phyloP scores from a whole-genome alignment of 2,329 filamentous ascomycete genomes.

The Alternaria longipes region DNA sequence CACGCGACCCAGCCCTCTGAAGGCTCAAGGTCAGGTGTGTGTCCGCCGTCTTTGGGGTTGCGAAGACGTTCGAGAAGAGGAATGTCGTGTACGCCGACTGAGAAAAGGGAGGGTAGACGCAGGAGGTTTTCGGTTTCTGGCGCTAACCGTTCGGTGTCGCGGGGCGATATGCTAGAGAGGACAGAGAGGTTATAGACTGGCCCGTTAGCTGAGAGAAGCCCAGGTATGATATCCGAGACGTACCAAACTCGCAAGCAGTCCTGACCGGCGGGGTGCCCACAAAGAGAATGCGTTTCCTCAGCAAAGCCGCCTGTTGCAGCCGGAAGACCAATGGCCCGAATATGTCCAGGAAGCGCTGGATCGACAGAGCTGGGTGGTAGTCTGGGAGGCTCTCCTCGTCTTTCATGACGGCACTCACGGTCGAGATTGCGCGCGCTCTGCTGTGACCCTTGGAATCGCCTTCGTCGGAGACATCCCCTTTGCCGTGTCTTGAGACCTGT shows the following conservation, averaged over 20 bases:
- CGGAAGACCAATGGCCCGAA: constrained; percentile 95
- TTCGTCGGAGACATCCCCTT: not conserved
- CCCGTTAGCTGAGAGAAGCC: constrained; percentile 9
- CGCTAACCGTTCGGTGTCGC: constrained; percentile 75
- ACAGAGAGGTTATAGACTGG: constrained; percentile 94
- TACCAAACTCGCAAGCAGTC: constrained; percentile 88
- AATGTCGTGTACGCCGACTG: constrained; percentile 92
- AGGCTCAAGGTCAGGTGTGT: constrained; percentile 53
- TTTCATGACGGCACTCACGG: constrained; percentile 67
- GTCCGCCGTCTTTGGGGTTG: constrained; percentile 43
- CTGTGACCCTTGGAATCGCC: constrained; percentile 31
- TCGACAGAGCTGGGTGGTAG: constrained; percentile 86
- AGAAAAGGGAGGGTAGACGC: constrained; percentile 84
- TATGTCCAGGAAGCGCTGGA: constrained; percentile 77
- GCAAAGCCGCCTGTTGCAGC: constrained; percentile 83
- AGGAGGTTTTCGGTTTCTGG: constrained; percentile 67
- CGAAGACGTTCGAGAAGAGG: constrained; percentile 74
- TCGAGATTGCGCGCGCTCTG: constrained; percentile 51
- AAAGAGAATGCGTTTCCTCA: constrained; percentile 88
- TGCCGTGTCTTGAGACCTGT: constrained; percentile 46
- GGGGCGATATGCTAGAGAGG: constrained; percentile 84
- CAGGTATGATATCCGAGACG: constrained; percentile 12
- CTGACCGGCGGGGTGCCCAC: constrained; percentile 87
- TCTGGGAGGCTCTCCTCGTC: constrained; percentile 74
- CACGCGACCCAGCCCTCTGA: constrained; percentile 86